phyloP scores from a whole-genome alignment of 2,329 filamentous ascomycete genomes.

The Akanthomyces muscarius region DNA sequence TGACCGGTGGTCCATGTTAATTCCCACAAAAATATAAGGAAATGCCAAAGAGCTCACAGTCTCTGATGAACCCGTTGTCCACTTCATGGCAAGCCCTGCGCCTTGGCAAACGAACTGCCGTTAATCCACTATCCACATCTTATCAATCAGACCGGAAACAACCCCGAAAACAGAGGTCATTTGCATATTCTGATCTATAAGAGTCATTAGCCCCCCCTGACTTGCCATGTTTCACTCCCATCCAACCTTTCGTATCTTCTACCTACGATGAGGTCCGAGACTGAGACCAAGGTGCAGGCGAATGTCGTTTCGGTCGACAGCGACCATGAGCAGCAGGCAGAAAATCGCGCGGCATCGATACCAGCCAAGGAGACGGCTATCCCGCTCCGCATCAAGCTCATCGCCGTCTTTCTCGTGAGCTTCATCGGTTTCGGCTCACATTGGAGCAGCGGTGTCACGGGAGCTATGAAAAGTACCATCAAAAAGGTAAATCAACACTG shows the following conservation, averaged over 20 bases:
- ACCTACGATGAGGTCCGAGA: not conserved
- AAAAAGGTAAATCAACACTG: constrained; percentile 41
- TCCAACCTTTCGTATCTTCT: not conserved
- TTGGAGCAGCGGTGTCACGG: constrained; percentile 58
- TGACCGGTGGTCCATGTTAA: not conserved
- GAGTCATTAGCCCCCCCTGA: not conserved
- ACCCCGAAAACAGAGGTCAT: not conserved
- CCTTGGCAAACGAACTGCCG: not conserved
- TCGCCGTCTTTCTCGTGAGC: constrained; percentile 46
- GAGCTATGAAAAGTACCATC: constrained; percentile 57
- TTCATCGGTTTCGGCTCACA: constrained; percentile 56
- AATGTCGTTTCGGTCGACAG: not conserved
- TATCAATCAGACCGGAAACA: not conserved
- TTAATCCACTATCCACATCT: not conserved
- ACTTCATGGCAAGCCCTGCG: not conserved
- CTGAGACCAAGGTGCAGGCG: not conserved
- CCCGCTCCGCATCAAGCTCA: constrained; percentile 29
- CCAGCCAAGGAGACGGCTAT: not conserved
- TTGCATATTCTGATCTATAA: not conserved
- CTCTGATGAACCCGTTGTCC: not conserved
- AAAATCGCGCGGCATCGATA: not conserved
- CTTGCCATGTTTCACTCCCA: not conserved
- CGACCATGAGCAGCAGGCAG: constrained; percentile 3
- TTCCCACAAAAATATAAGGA: not conserved
- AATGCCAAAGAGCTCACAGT: not conserved